Evolutionary conservation across 257 asterid species (phyloP), one percentile per base, ranked within the genome.

Genomic region (Solanum pennellii): DNA sequence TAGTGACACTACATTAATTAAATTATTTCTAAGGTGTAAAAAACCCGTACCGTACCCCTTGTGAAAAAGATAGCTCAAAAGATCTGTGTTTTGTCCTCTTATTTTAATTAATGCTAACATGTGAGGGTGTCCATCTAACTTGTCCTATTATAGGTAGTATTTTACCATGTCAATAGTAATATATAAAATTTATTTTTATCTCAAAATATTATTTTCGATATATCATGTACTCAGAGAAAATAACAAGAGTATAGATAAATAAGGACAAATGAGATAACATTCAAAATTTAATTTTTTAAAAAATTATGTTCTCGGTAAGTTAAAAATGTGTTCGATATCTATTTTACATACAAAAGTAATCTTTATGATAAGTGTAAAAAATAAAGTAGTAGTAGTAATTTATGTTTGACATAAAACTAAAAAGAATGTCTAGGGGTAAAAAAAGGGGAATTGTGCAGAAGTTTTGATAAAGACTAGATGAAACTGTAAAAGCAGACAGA

Each of bases 51-150:
- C 11, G 68, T 47, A 29, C 20, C n/a, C 84, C 69, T 29, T 16
- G 18, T 82, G 85, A 60, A 74, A 85, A 31, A 73, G 84, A 77
- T 66, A 31, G 82, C 41, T 35, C 52, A 23, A 44, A 74, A 89
- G 83, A 87, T 86, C 74, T 85, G 31, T 85, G 21, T 42, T 87
- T 87, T 87, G 86, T 87, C 83, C 18, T 80, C 56, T 44, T 49
- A 21, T 69, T 84, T 52, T 76, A 52, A 77, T 84, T 68, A 84
- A 49, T 83, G 41, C 27, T 12, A 65, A 12, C 84, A 49, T 88
- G 45, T 80, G 68, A 12, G 2, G 29, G 7, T 29, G 44, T 47
- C 68, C 69, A 80, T 27, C 14, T 47, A 29, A 72, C 25, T 59
- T 71, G 42, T 31, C 77, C 14, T 71, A 31, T 16, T 31, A 71